Evolutionary conservation across 2,329 filamentous ascomycete species (phyloP), one percentile per base, ranked within the genome.

Genomic region (Ophiobolus disseminans): DNA sequence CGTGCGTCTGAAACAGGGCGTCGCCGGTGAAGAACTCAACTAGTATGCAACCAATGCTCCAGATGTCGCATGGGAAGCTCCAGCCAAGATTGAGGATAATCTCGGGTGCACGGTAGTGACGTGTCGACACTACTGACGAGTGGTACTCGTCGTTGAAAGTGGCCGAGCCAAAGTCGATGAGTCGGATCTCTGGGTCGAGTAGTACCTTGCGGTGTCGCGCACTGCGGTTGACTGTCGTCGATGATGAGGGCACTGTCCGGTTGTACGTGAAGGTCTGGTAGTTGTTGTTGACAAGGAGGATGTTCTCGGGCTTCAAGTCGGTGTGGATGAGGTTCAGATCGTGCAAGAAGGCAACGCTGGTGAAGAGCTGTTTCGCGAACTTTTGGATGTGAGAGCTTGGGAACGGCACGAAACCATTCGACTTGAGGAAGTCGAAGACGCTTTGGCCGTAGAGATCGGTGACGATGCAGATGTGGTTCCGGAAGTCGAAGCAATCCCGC

Each of bases 311-410:
- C 69, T 87, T 87, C 53, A 87, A 69, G 71, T 87, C 85, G 34
- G 94, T 99, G 72, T 99, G 94, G 53, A 99, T 97, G 58, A 99
- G 83, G 72, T 97, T 96, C 14, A 99, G 83, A 74, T 99, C 94
- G 70, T 99, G 94, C 17, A 99, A 81, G 74, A 97, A 99, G 49
- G 94, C 94, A 66, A 99, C 95, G 66, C 93, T 97, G n/a, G 93
- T 97, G 53, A 99, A 89, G 13, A 99, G 80, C 71, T 99, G 94
- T 40, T 93, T 86, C 38, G 94, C 94, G 79, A 99, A 97, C 70
- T 85, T 93, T 73, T 97, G 94, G 50, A 99, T 99, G 74, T 99
- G 94, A 59, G 92, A 97, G 79, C 95, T 97, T 10, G 94, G 94
- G 68, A 99, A 99, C 0, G 94, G 94, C 14, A 96, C 91, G 69